Evolutionary conservation across 2,329 filamentous ascomycete genomes (phyloP), one percentile per base, ranked within the genome.

Genomic region (Exophiala oligosperma): DNA sequence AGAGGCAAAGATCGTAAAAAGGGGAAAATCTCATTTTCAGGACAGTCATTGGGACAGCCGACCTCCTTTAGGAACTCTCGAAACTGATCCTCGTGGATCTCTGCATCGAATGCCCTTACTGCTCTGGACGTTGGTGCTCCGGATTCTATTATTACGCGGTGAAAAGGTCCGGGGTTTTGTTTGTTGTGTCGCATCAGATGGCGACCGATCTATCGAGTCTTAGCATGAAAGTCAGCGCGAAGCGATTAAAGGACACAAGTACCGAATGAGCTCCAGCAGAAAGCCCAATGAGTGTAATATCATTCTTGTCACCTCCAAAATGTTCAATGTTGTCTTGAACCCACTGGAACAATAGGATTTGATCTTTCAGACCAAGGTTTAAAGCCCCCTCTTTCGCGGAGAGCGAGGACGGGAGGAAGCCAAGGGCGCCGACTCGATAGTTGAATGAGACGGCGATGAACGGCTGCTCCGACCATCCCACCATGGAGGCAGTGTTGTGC

Each of bases 401-500:
- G 24, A 59, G 12, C 12, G 17, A 47, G 2, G 53, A 62, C 9
- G 29, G 44, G 2, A 64, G 51, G 54, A 80, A 76, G 3, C 73
- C 75, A 52, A 81, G 76, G 14, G 77, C 72, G 46, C 76, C 77
- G 9, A 78, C 66, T 7, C 76, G 70, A 49, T 77, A 77, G 51
- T 78, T 76, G 50, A 78, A 71, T 23, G 72, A 71, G 1, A 80
- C 74, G 21, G 75, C 73, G 8, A 79, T 70, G 2, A 78, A 68
- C 0, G 76, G 75, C 38, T 0, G 77, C 77, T 26, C 75, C 70
- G 0, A 66, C 67, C 1, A 79, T 70, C 11, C 77, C 12, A 87
- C 81, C 72, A 89, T 84, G 37, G 81, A 82, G 0, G 78, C 80
- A 61, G 87, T 82, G 67, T 89, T 80, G 56, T 87, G 78, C 73